Evolutionary conservation across 495 filamentous ascomycete species (phyloP), one percentile per base, ranked within the genome.

Genomic region (Chlorociboria aeruginascens): DNA sequence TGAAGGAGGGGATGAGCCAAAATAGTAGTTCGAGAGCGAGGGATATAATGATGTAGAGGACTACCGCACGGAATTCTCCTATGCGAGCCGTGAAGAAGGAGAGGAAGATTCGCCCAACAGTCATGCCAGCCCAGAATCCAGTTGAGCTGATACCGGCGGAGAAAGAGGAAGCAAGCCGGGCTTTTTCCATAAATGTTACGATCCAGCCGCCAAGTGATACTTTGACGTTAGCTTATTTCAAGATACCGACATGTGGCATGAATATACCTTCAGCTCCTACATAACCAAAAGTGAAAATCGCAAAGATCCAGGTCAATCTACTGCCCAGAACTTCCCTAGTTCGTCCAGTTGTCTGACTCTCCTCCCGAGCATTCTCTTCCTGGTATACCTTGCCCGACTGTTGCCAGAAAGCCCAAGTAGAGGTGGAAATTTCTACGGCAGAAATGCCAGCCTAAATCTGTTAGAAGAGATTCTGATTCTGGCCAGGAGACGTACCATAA

Each of bases 191-290:
- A 66, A 90, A 93, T 3, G 83, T 82, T 40, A 89, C 83, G 37
- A 93, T 79, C 89, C 87, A 95, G 17, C 88, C 83, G 35, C 87
- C 85, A 0, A 94, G 70, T 0, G 81, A 78, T 30, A 95, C 88
- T 63, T 33, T 16, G 17, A n/a, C 8, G 10, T 45, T 42, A 39
- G 32, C 12, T 10, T 8, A 8, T 12, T 8, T 25, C 20, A 25
- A 25, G 20, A 25, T 25, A 25, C 2, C 20, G 20, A 25, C 20
- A 25, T 4, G 1, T 25, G 20, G 20, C 4, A 25, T 25, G 20
- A 17, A 12, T 40, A 12, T 44, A 45, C 51, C 51, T 53, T 95
- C 88, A n/a, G 80, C 66, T 36, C 88, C 88, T 9, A 89, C 82
- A 57, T 92, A 92, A 30, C 76, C 77, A 1, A 94, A 70, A 34